phyloP scores from a whole-genome alignment of 306 rosid species.

The Dicorynia guianensis region DNA sequence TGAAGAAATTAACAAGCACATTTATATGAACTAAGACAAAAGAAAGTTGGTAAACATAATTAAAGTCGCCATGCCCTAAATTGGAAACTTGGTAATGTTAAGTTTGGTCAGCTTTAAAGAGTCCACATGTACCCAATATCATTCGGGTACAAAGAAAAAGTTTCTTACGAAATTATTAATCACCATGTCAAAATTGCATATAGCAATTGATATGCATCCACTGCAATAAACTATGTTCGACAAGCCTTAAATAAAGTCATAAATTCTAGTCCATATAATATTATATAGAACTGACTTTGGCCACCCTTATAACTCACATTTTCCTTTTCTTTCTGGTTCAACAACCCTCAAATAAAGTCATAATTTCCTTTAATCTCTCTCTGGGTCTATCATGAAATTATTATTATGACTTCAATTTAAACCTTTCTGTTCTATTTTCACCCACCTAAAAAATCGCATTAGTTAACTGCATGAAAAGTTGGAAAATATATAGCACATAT shows the following conservation, averaged over 20 bases:
- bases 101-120: conserved; percentile 26
- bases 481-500: too few species aligned
- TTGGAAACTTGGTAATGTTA: conserved; percentile 26
- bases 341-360: not conserved
- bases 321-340: not conserved
- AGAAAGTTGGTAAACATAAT: conserved; percentile 40
- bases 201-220: not conserved
- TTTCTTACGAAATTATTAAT: conserved; percentile 1
- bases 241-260: too few species aligned
- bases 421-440: too few species aligned
- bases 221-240: not conserved
- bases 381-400: too few species aligned
- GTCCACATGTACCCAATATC: conserved; percentile 15
- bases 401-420: too few species aligned
- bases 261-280: not conserved
- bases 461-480: too few species aligned
- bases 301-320: not conserved
- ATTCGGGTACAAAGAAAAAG: not conserved
- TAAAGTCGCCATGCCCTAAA: conserved; percentile 43
- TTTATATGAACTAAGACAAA: conserved; percentile 23
- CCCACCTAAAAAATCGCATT: too few species aligned
- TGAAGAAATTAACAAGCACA: conserved; percentile 39
- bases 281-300: conserved; percentile 6
- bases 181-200: conserved; percentile 20
- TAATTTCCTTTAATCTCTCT: too few species aligned